These are phyloP conservation scores for Cryptosporidium ubiquitum DNA, from an alignment of 169 alveolate genomes.

Conservation along the genomic window DNA sequence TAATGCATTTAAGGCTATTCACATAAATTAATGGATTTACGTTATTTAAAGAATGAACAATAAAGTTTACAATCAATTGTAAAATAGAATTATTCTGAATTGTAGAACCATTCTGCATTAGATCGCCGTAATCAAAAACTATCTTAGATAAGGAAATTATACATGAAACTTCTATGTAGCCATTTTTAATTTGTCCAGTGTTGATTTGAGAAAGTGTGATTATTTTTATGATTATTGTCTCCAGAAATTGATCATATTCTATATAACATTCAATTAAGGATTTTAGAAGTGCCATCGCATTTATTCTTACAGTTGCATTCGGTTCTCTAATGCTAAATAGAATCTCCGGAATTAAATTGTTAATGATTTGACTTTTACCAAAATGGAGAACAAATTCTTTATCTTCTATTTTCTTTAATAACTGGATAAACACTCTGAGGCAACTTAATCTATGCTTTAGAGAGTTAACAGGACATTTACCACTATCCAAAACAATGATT, in stretches of 20 bases:
- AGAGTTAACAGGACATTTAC: conserved; percentile 44
- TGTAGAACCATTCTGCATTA: background rate
- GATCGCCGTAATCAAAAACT: conserved; percentile 49
- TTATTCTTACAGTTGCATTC: conserved; percentile 30
- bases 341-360: conserved; percentile 50
- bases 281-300: conserved; percentile 40
- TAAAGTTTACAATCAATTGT: background rate
- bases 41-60: background rate
- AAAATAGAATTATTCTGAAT: background rate
- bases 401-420: conserved; percentile 32
- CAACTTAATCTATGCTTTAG: conserved; percentile 48
- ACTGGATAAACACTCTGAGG: conserved; percentile 36
- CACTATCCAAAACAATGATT: conserved; percentile 3
- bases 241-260: background rate
- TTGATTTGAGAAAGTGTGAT: conserved; percentile 33
- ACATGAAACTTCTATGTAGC: conserved; percentile 31
- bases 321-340: conserved; percentile 45
- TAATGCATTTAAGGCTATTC: conserved; percentile 20
- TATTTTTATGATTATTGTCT: conserved; percentile 30
- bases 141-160: conserved; percentile 29
- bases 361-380: conserved; percentile 15
- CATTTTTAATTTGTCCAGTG: background rate
- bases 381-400: background rate
- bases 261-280: conserved; percentile 39
- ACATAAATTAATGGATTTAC: conserved; percentile 7